phyloP scores from a whole-genome alignment of 306 rosid species.

The Casuarina glauca region DNA sequence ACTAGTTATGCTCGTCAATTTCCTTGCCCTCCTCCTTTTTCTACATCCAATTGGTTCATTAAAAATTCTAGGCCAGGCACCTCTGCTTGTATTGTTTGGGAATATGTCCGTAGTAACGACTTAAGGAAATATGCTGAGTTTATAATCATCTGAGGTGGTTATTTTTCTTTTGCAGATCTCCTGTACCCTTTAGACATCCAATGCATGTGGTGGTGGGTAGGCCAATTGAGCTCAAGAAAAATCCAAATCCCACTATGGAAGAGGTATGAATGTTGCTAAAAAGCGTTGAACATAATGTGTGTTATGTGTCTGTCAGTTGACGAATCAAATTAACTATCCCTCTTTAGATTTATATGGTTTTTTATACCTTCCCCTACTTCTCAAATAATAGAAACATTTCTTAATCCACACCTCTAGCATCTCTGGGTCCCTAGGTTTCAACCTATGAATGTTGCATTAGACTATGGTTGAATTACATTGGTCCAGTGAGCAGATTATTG shows the following conservation, averaged over 20 bases:
- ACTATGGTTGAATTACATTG: not conserved
- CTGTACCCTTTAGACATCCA: slow-evolving; percentile 64
- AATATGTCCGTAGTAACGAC: not conserved
- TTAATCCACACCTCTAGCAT: not conserved
- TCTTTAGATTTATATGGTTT: not conserved
- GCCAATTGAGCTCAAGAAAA: slow-evolving; percentile 69
- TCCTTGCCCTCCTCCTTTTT: slow-evolving; percentile 14
- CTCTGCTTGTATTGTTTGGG: not conserved
- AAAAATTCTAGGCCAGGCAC: not conserved
- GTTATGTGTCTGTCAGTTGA: not conserved
- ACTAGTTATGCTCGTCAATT: not conserved
- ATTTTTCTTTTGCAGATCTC: slow-evolving; percentile 55
- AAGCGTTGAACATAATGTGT: not conserved
- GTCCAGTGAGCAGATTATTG: not conserved
- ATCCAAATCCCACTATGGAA: slow-evolving; percentile 68
- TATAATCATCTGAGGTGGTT: not conserved
- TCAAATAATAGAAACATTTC: not conserved
- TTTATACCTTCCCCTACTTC: not conserved
- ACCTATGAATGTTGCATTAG: not conserved
- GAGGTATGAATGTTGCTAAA: slow-evolving; percentile 37
- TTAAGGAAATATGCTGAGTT: not conserved
- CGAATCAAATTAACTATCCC: not conserved
- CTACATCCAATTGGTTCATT: not conserved
- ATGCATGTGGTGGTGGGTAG: slow-evolving; percentile 87
- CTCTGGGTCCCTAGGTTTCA: not conserved